Conservation (phyloP, 768 basidiomycete genomes). For the Termitomyces bulborhizus region DNA sequence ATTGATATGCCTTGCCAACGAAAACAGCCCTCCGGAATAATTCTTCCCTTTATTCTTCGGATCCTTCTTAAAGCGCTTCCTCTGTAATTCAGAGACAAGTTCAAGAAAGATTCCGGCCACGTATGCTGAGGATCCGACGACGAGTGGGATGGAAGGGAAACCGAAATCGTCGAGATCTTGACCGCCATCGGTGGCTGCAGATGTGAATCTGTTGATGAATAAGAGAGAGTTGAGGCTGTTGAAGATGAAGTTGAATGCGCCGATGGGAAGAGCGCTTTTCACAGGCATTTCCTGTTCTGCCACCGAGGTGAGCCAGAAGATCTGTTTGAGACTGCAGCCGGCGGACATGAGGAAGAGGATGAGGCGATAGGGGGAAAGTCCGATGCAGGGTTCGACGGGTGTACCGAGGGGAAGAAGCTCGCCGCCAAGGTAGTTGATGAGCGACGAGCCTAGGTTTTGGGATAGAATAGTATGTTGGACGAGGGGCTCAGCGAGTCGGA, state of each 20-base stretch:
- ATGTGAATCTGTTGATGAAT: constrained; percentile 13
- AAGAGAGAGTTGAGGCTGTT: constrained; percentile 17
- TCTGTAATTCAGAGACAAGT: constrained; percentile 14
- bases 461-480: constrained; percentile 6
- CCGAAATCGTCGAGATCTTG: constrained; percentile 10
- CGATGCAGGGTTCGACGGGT: not conserved
- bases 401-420: not conserved
- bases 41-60: constrained; percentile 17
- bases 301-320: constrained; percentile 6
- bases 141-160: constrained; percentile 7
- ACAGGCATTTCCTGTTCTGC: constrained; percentile 7
- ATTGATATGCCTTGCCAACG: constrained; percentile 19
- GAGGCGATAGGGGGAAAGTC: constrained; percentile 8
- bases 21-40: constrained; percentile 17
- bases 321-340: constrained; percentile 5
- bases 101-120: constrained; percentile 13
- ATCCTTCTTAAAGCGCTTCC: constrained; percentile 20
- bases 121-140: constrained; percentile 13
- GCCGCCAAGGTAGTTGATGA: constrained; percentile 5
- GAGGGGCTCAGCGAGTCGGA: constrained; percentile 7
- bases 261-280: constrained; percentile 4
- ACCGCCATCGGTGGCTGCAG: constrained; percentile 1
- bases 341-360: constrained; percentile 9
- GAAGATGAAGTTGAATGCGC: constrained; percentile 10
- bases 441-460: constrained; percentile 5